Conservation (phyloP, 345 rosid species). For the Populus pruinosa region DNA sequence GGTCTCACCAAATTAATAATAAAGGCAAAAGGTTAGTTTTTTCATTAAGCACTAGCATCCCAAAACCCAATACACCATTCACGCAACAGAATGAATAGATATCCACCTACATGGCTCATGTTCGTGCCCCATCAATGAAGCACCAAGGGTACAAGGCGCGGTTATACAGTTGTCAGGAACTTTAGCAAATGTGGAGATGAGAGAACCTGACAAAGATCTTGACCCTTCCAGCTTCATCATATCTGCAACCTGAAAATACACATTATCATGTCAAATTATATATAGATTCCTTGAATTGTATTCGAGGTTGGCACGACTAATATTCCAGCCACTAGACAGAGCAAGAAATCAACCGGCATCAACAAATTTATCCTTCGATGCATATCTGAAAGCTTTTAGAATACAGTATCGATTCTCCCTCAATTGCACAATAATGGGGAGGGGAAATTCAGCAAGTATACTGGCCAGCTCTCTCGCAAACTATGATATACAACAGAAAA, state of each 20-base stretch:
- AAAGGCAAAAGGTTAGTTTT: not conserved
- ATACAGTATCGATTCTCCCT: too few species aligned
- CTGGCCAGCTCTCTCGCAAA: too few species aligned
- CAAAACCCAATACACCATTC: not conserved
- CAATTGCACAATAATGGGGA: too few species aligned
- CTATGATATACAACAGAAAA: too few species aligned
- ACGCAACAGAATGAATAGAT: not conserved
- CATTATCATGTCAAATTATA: not conserved
- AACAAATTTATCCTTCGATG: too few species aligned
- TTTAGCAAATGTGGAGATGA: too few species aligned
- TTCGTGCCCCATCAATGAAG: too few species aligned
- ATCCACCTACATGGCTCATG: too few species aligned
- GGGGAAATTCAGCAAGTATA: too few species aligned
- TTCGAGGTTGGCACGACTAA: not conserved
- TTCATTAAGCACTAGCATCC: not conserved
- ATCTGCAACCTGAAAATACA: slow-evolving; percentile 14
- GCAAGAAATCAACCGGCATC: not conserved
- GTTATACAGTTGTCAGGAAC: too few species aligned
- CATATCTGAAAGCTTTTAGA: too few species aligned
- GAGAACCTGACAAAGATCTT: not conserved
- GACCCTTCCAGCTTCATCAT: not conserved
- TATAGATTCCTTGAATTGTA: not conserved
- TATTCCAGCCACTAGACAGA: not conserved
- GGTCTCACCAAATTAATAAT: not conserved
- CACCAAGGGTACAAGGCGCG: too few species aligned